Conservation (phyloP, 306 rosid genomes). For the Malus fusca region DNA sequence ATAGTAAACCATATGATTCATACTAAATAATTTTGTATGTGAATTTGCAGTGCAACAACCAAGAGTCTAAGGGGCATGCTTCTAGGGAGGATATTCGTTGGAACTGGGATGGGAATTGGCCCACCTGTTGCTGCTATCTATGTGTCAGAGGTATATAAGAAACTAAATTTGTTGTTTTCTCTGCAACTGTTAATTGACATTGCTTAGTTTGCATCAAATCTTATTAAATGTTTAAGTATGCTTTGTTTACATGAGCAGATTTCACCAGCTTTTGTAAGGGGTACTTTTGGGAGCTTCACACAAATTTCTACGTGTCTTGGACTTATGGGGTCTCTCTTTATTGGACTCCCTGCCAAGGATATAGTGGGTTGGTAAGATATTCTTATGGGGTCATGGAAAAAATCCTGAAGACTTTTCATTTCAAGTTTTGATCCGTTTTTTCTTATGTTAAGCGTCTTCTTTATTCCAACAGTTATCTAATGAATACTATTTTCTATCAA, state of each 20-base stretch:
- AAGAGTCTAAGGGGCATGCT: conserved; percentile 76
- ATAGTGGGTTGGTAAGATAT: conserved; percentile 65
- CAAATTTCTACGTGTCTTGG: conserved; percentile 89
- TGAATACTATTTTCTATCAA: conserved; percentile 4
- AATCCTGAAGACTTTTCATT: conserved; percentile 6
- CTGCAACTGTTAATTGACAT: conserved; percentile 1
- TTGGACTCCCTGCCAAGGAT: conserved; percentile 74
- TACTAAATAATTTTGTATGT: not conserved
- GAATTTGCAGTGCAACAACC: conserved; percentile 54
- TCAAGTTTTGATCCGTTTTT: not conserved
- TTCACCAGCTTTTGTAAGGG: conserved; percentile 71
- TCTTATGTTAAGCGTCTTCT: not conserved
- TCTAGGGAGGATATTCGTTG: conserved; percentile 76
- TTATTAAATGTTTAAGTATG: not conserved
- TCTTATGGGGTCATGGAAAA: not conserved
- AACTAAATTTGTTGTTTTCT: conserved; percentile 11
- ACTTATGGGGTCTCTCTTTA: conserved; percentile 56
- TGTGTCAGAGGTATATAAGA: conserved; percentile 67
- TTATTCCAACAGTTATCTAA: not conserved
- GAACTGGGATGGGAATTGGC: conserved; percentile 83
- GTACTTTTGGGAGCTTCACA: conserved; percentile 69
- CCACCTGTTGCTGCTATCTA: conserved; percentile 83
- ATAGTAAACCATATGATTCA: not conserved
- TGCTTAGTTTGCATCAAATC: not conserved
- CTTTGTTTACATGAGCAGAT: conserved; percentile 39